phyloP scores from a whole-genome alignment of 2,329 filamentous ascomycete genomes.

The Aspergillus sp. region DNA sequence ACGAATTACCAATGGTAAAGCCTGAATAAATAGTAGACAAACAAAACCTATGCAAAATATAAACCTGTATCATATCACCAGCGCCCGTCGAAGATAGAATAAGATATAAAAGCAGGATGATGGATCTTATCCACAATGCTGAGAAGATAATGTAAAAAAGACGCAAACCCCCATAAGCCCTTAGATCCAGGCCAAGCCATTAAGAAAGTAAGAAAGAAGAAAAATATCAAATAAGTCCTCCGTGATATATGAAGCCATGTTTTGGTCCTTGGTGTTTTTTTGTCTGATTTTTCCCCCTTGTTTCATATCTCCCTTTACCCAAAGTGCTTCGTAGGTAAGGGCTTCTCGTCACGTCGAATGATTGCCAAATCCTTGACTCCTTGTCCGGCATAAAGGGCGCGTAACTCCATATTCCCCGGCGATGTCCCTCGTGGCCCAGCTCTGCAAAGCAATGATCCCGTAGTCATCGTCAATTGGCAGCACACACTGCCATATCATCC shows the following conservation, averaged over 20 bases:
- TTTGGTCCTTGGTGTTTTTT: not conserved
- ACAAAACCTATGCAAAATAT: constrained; percentile 14
- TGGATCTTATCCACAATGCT: constrained; percentile 9
- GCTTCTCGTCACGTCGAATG: not conserved
- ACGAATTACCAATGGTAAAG: too few relatives aligned
- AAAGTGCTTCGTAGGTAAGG: not conserved
- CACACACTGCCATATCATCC: not conserved
- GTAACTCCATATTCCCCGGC: constrained; percentile 4
- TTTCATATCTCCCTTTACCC: not conserved
- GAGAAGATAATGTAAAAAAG: constrained; percentile 10
- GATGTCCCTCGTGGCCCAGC: not conserved
- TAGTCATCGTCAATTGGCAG: not conserved
- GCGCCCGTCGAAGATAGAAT: constrained; percentile 17
- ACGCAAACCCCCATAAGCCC: constrained; percentile 2
- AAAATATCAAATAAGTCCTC: constrained; percentile 1
- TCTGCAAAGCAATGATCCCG: not conserved
- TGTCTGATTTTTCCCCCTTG: constrained; percentile 1
- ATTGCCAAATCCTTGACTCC: not conserved
- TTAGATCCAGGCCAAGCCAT: constrained; percentile 1
- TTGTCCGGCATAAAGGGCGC: not conserved
- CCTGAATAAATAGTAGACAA: not conserved
- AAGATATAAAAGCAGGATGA: constrained; percentile 13
- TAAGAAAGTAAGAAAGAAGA: not conserved
- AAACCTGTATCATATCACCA: constrained; percentile 21
- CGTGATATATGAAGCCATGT: constrained; percentile 1